Evolutionary conservation across 192 early-diverging fungal species (phyloP).

Genomic region (Coemansia sp.): DNA sequence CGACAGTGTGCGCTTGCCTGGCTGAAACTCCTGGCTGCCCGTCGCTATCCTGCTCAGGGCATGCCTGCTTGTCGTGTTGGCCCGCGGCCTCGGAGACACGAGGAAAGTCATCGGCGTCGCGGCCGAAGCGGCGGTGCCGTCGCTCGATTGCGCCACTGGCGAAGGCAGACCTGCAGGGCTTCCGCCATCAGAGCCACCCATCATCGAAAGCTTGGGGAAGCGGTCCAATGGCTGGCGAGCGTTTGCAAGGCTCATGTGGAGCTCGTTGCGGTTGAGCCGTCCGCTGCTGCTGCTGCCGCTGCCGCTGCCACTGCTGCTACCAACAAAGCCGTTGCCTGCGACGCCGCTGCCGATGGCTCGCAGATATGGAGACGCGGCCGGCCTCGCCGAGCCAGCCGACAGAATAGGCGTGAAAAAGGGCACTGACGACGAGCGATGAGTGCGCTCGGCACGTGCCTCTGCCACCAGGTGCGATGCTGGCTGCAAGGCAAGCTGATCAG

Average conservation of each 20-base stretch:
- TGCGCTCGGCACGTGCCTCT: slow-evolving; percentile 23
- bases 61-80: slow-evolving; percentile 35
- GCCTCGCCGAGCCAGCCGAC: slow-evolving; percentile 7
- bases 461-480: not conserved
- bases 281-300: slow-evolving; percentile 12
- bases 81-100: slow-evolving; percentile 45
- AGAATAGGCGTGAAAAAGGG: slow-evolving; percentile 39
- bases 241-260: slow-evolving; percentile 14
- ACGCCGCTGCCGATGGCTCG: slow-evolving; percentile 42
- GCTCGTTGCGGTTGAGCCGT: slow-evolving; percentile 17
- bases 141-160: slow-evolving; percentile 14
- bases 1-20: slow-evolving; percentile 39
- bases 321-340: slow-evolving; percentile 19
- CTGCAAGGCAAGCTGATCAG: slow-evolving; percentile 5
- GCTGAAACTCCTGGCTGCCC: slow-evolving; percentile 25
- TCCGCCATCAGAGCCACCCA: slow-evolving; percentile 11
- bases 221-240: slow-evolving; percentile 28
- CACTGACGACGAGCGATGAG: slow-evolving; percentile 51
- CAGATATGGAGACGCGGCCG: slow-evolving; percentile 39
- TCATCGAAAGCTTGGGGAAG: slow-evolving; percentile 33
- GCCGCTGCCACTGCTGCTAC: not conserved
- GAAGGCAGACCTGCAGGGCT: slow-evolving; percentile 31
- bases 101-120: slow-evolving; percentile 47
- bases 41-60: slow-evolving; percentile 24
- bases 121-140: slow-evolving; percentile 10